Base-by-base conservation (phyloP, 73 alveolate species). In the Paramecium caudatum region DNA sequence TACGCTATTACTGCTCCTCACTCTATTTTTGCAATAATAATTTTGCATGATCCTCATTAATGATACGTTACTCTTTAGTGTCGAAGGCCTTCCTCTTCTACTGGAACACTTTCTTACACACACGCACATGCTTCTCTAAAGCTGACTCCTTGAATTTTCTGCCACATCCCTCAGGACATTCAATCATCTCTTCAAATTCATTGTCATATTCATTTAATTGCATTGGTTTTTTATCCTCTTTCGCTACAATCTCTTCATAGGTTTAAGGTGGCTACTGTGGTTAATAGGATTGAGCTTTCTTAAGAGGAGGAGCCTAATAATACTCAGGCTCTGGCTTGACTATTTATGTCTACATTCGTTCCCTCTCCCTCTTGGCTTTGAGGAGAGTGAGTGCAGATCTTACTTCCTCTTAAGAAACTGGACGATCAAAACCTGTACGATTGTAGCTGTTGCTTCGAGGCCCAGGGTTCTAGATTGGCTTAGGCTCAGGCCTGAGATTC, bases 81-180 rank as follows among this genome's bases (percentile, higher is more conserved):
- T 90, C 94, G 48, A 90, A 90, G 70, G 41, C 47, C 45, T 90
- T 47, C 78, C 94, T 74, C 63, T 90, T 74, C 21, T 90, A 15
- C 41, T 90, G 49, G 46, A 90, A 90, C 17, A 90, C 94, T 50
- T 90, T 90, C 84, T 90, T 90, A 41, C 94, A 90, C 12, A 90
- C 32, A 17, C 78, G 70, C 15, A 82, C 63, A 32, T 90, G 94
- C 61, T 90, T 90, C 47, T 78, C 36, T 8, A 90, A 82, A 43
- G 94, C 61, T 10, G 43, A 62, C 39, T 46, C 39, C 5, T 63
- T 82, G 41, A 90, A 90, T 36, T 82, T 90, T 69, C 94, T 90
- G 1, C 91, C 94, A 46, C 94, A 90, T n/a, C 93, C 93, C 17
- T 86, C 93, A 61, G 93, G 93, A 41, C 93, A 86, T 46, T 86